phyloP scores from a whole-genome alignment of 345 rosid genomes.

The Pugionium cornutum region DNA sequence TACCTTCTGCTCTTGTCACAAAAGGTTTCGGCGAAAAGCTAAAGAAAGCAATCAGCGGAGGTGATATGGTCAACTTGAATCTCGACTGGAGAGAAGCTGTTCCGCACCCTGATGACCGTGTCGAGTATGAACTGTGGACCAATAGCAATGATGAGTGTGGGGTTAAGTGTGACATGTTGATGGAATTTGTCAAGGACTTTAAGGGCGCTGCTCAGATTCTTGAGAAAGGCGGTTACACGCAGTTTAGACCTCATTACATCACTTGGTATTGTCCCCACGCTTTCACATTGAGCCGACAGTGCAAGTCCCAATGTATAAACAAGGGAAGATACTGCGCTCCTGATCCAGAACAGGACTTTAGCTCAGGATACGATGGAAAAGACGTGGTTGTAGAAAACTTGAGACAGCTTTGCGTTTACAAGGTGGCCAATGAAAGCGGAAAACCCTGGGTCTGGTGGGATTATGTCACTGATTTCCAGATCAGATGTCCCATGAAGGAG shows the following conservation, averaged over 20 bases:
- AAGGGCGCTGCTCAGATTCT: conserved; percentile 89
- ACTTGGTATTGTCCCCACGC: conserved; percentile 94
- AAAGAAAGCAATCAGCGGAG: conserved; percentile 67
- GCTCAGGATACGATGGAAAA: conserved; percentile 84
- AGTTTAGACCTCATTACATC: conserved; percentile 87
- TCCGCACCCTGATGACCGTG: conserved; percentile 94
- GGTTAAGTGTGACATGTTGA: conserved; percentile 81
- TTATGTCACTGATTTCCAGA: conserved; percentile 87
- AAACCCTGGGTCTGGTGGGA: conserved; percentile 99
- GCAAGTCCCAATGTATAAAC: conserved; percentile 94
- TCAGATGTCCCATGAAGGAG: conserved; percentile 93
- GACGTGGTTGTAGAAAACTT: conserved; percentile 82
- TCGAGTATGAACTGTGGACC: conserved; percentile 89
- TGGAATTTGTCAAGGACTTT: conserved; percentile 77
- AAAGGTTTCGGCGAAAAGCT: conserved; percentile 70
- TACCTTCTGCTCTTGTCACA: conserved; percentile 92
- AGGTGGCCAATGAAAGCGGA: conserved; percentile 71
- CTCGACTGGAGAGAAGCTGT: conserved; percentile 99
- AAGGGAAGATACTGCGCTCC: conserved; percentile 93
- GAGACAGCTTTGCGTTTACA: conserved; percentile 79
- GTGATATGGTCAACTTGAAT: conserved; percentile 87
- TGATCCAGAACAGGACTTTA: conserved; percentile 92
- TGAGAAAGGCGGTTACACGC: conserved; percentile 85
- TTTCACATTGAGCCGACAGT: conserved; percentile 79
- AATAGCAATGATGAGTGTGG: conserved; percentile 94